These are phyloP conservation scores for Botrytis pseudocinerea DNA, from an alignment of 2,329 filamentous ascomycete species.

Conservation along the genomic window DNA sequence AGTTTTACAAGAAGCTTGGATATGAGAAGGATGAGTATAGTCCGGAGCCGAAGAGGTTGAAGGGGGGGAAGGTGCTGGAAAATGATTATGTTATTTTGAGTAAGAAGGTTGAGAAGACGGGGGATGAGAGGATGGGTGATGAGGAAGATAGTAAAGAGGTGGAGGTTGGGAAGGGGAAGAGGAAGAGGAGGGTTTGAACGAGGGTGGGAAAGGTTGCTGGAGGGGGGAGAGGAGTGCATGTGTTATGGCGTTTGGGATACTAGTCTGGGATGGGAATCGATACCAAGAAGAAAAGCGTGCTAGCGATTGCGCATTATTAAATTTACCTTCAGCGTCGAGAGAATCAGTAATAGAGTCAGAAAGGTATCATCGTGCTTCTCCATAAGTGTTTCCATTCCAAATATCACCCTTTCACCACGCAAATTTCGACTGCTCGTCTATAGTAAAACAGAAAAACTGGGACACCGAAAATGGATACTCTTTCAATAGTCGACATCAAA, in stretches of 20 bases:
- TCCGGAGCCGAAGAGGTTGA: conserved; percentile 53
- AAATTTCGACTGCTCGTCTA: neutral
- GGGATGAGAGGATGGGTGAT: neutral
- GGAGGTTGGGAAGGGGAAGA: neutral
- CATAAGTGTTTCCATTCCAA: neutral
- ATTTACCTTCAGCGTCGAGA: neutral
- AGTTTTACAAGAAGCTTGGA: conserved; percentile 63
- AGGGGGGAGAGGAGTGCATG: too few relatives aligned
- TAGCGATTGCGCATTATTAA: neutral
- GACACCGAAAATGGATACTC: neutral
- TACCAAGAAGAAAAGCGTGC: neutral
- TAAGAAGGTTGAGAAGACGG: conserved; percentile 38
- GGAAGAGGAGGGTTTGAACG: neutral
- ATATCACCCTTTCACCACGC: neutral
- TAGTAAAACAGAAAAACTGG: neutral
- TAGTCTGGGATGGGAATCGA: neutral
- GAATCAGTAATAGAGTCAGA: neutral
- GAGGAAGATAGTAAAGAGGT: neutral
- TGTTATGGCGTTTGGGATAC: neutral
- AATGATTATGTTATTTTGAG: conserved; percentile 64
- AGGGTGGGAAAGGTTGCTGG: neutral
- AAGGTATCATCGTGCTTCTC: neutral
- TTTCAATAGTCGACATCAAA: neutral
- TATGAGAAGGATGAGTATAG: conserved; percentile 57
- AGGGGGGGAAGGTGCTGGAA: conserved; percentile 54